Percentiles rank a stretch among this genome's conserved stretches.
Evolutionary conservation across 2,329 filamentous ascomycete species (phyloP).

Genomic region (Stemphylium lycopersici): DNA sequence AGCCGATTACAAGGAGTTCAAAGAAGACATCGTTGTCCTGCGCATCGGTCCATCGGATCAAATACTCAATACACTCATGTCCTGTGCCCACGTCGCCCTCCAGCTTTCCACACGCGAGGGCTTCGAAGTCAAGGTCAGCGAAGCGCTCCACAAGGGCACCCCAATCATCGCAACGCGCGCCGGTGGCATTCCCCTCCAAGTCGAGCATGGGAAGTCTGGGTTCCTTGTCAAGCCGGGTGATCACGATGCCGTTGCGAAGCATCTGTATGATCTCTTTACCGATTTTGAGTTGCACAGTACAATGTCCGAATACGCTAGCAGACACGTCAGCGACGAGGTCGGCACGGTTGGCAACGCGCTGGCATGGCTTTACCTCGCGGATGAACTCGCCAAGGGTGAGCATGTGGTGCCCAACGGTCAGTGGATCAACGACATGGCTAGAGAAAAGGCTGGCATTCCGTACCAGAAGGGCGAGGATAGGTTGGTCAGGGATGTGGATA

Average conservation of each 20-base stretch:
- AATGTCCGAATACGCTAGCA: conserved; percentile 69
- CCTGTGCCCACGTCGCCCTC: conserved; percentile 73
- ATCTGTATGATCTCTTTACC: conserved; percentile 70
- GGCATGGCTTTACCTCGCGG: conserved; percentile 77
- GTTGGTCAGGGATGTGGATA: conserved; percentile 53
- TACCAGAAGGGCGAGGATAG: conserved; percentile 66
- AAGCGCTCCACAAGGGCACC: conserved; percentile 79
- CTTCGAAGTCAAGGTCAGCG: conserved; percentile 86
- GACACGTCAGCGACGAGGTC: conserved; percentile 79
- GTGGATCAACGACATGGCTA: conserved; percentile 78
- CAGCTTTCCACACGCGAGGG: conserved; percentile 83
- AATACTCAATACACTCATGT: conserved; percentile 76
- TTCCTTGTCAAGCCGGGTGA: conserved; percentile 77
- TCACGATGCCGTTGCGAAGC: conserved; percentile 69
- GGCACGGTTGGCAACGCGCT: conserved; percentile 80
- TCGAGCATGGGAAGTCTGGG: conserved; percentile 73
- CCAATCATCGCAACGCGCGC: conserved; percentile 77
- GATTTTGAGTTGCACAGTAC: conserved; percentile 68
- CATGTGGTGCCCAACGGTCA: conserved; percentile 63
- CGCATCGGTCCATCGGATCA: conserved; percentile 80
- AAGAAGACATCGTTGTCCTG: conserved; percentile 72
- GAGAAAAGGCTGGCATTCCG: conserved; percentile 65
- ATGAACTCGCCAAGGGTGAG: conserved; percentile 66
- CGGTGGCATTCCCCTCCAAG: conserved; percentile 81
- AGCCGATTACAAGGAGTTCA: conserved; percentile 56